phyloP scores from a whole-genome alignment of 257 asterid species.

The Gentiana macrophylla region DNA sequence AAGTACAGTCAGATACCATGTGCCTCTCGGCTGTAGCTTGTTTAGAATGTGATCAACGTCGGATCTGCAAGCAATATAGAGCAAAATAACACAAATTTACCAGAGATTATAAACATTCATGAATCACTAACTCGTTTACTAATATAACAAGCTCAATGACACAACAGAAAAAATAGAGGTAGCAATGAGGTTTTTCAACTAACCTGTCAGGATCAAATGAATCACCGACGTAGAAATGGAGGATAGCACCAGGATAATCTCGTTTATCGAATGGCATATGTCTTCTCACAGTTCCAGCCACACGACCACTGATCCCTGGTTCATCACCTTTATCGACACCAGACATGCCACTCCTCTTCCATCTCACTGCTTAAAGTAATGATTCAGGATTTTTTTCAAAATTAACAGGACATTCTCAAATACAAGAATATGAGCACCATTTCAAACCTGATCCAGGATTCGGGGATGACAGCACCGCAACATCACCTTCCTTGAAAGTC shows the following conservation, averaged over 20 bases:
- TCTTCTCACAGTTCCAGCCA: conserved; percentile 95
- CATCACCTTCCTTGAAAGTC: conserved; percentile 98
- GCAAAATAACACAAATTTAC: background rate
- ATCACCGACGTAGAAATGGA: conserved; percentile 90
- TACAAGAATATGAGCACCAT: background rate
- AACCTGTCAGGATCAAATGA: conserved; percentile 71
- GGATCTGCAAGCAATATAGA: conserved; percentile 40
- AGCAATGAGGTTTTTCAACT: conserved; percentile 9
- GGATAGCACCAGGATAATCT: conserved; percentile 84
- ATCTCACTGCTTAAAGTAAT: conserved; percentile 40
- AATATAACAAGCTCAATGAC: too few species aligned
- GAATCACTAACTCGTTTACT: background rate
- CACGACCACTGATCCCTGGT: conserved; percentile 69
- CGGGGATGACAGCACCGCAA: conserved; percentile 92
- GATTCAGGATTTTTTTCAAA: background rate
- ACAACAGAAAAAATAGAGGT: too few species aligned
- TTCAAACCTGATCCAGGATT: conserved; percentile 79
- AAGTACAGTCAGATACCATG: conserved; percentile 80
- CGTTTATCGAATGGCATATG: conserved; percentile 86
- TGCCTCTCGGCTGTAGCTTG: conserved; percentile 81
- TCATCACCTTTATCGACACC: conserved; percentile 60
- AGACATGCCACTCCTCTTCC: conserved; percentile 46
- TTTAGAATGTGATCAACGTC: conserved; percentile 76
- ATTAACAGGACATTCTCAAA: conserved; percentile 3
- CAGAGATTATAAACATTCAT: too few species aligned